Evolutionary conservation across 148 eudicot genomes (phyloP).

Genomic region (Heliosperma pusillum): DNA sequence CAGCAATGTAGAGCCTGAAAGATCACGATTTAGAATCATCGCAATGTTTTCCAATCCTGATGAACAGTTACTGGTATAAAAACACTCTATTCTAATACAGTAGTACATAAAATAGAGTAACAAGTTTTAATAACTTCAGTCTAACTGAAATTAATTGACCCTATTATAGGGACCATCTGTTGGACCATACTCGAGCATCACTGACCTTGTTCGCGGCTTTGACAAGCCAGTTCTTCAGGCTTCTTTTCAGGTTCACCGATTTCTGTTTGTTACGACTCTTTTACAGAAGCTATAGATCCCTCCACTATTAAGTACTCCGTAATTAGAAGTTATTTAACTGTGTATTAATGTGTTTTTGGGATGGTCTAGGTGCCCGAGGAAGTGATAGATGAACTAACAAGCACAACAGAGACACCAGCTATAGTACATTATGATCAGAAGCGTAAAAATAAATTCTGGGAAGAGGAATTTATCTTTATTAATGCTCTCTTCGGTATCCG

Average conservation of each 20-base stretch:
- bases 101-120: not conserved
- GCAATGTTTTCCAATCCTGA: slow-evolving; percentile 54
- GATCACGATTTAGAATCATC: slow-evolving; percentile 49
- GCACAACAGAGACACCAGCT: slow-evolving; percentile 42
- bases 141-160: not conserved
- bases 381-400: slow-evolving; percentile 48
- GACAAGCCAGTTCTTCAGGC: slow-evolving; percentile 62
- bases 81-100: too few species aligned
- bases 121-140: not conserved
- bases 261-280: not conserved
- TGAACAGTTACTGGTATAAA: slow-evolving; percentile 25
- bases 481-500: slow-evolving; percentile 40
- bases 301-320: too few species aligned
- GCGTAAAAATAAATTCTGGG: slow-evolving; percentile 31
- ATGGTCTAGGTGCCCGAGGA: slow-evolving; percentile 54
- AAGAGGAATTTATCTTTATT: slow-evolving; percentile 36
- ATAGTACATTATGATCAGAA: slow-evolving; percentile 46
- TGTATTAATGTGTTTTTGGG: not conserved
- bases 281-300: too few species aligned
- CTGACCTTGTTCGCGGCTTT: slow-evolving; percentile 69
- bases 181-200: slow-evolving; percentile 61
- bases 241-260: slow-evolving; percentile 51
- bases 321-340: too few species aligned
- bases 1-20: slow-evolving; percentile 48
- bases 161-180: slow-evolving; percentile 34